phyloP scores from a whole-genome alignment of 352 stramenopile species.

The Globisporangium alternatum region DNA sequence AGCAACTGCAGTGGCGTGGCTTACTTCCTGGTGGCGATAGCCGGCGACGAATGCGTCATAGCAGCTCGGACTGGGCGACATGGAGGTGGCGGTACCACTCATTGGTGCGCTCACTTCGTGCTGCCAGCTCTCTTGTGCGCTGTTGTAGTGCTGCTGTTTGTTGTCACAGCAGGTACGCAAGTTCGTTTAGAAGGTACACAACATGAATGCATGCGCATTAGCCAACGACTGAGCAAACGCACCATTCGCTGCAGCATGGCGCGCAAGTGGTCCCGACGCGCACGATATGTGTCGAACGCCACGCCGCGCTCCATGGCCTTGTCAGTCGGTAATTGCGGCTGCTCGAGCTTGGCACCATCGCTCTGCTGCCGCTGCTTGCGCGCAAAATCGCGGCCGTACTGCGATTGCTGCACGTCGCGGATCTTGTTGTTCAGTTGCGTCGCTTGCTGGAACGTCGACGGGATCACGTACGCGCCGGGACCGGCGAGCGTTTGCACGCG shows the following conservation, averaged over 20 bases:
- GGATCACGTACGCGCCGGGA: slow-evolving; percentile 55
- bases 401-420: slow-evolving; percentile 42
- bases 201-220: too few species aligned
- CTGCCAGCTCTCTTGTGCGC: not conserved
- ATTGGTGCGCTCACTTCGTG: not conserved
- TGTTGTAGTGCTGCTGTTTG: not conserved
- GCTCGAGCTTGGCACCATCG: slow-evolving; percentile 4
- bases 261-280: slow-evolving; percentile 34
- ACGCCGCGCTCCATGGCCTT: not conserved
- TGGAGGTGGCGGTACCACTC: not conserved
- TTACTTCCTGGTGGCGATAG: slow-evolving; percentile 20
- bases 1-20: not conserved
- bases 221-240: not conserved
- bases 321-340: not conserved
- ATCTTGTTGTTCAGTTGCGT: slow-evolving; percentile 32
- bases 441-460: slow-evolving; percentile 41
- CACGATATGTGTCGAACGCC: slow-evolving; percentile 27
- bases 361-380: slow-evolving; percentile 3
- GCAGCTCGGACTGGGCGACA: slow-evolving; percentile 28
- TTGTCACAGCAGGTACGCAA: not conserved
- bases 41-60: slow-evolving; percentile 35
- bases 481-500: slow-evolving; percentile 41
- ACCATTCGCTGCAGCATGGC: slow-evolving; percentile 11
- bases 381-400: slow-evolving; percentile 57
- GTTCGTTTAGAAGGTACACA: not conserved